These are phyloP conservation scores for Gleditsia sinensis DNA, from an alignment of 306 rosid species.

Conservation along the genomic window DNA sequence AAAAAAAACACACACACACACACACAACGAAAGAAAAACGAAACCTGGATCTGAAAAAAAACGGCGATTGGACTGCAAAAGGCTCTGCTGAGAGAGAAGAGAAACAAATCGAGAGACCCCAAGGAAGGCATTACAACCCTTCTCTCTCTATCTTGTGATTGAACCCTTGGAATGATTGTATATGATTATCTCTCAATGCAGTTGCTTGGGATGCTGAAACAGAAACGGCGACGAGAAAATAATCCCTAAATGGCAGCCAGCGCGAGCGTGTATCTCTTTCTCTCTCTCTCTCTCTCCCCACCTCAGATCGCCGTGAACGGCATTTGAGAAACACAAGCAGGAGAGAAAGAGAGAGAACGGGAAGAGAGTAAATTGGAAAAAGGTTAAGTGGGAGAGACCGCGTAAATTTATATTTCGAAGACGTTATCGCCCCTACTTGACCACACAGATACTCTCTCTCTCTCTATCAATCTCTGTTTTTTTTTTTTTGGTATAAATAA, in stretches of 20 bases:
- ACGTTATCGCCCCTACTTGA: conserved; percentile 32
- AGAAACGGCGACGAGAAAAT: neutral
- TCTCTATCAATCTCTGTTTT: neutral
- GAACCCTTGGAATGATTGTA: neutral
- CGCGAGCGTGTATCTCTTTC: neutral
- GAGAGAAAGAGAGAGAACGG: neutral
- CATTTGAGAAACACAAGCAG: conserved; percentile 17
- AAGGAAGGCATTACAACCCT: conserved; percentile 54
- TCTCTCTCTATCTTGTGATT: conserved; percentile 10
- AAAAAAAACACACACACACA: no score
- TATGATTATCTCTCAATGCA: neutral
- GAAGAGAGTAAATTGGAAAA: neutral
- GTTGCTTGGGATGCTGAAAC: neutral
- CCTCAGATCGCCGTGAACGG: conserved; percentile 7
- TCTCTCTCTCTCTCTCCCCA: conserved; percentile 27
- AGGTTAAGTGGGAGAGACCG: conserved; percentile 12
- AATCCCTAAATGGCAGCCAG: neutral
- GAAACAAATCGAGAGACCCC: conserved; percentile 67
- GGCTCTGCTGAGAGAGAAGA: conserved; percentile 64
- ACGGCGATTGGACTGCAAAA: conserved; percentile 59
- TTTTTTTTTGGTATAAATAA: no score
- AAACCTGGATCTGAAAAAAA: conserved; percentile 85
- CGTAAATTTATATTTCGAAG: conserved; percentile 43
- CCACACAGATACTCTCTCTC: conserved; percentile 25
- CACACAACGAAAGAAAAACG: neutral